Conservation (phyloP, 2,329 filamentous ascomycete species). For the Macrophomina phaseolina region DNA sequence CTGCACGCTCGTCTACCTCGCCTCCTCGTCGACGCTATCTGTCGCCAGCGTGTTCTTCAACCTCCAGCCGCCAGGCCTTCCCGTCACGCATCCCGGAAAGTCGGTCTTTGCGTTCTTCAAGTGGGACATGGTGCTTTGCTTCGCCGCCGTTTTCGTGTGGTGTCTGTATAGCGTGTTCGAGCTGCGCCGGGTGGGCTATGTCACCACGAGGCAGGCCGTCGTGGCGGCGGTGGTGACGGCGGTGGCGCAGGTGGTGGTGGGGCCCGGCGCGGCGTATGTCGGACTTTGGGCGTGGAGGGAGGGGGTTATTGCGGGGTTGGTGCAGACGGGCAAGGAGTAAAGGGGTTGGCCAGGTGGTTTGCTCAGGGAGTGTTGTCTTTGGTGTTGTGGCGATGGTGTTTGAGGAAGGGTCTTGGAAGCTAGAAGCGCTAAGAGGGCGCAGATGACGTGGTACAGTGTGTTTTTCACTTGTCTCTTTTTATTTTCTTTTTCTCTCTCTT, state of each 20-base stretch:
- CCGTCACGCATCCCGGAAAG: background rate
- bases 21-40: background rate
- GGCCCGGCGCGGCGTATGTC: constrained; percentile 26
- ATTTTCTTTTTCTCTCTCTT: too few species aligned
- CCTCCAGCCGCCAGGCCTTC: constrained; percentile 17
- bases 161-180: constrained; percentile 25
- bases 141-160: constrained; percentile 14
- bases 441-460: too few species aligned
- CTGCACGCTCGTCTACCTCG: background rate
- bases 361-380: background rate
- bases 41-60: background rate
- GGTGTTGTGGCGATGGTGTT: background rate
- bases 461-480: too few species aligned
- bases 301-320: background rate
- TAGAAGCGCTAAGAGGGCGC: too few species aligned
- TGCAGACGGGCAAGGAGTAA: background rate
- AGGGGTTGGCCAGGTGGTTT: background rate
- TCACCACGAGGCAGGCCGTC: constrained; percentile 6
- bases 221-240: background rate
- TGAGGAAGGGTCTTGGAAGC: background rate
- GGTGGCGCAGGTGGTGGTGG: constrained; percentile 15
- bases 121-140: constrained; percentile 11
- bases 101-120: constrained; percentile 19
- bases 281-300: constrained; percentile 29
- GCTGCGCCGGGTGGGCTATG: constrained; percentile 12